A percentile compares a stretch with the other conserved stretches of the same genome.
phyloP scores from a whole-genome alignment of 2,329 filamentous ascomycete genomes.

The Epichloe glyceriae region DNA sequence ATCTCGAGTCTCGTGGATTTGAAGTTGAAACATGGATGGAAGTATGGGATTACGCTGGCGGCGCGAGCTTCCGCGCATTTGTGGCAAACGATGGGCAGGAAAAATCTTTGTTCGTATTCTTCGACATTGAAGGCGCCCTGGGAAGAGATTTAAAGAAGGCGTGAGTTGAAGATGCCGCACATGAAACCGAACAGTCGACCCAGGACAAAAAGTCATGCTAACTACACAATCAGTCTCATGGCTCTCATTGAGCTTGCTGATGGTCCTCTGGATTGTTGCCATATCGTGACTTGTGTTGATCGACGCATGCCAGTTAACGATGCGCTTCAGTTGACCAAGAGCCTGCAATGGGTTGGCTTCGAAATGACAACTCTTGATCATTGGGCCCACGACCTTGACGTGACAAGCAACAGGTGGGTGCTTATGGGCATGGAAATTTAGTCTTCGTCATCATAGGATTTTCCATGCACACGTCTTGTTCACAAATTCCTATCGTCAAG shows the following conservation, averaged over 20 bases:
- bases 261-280: slow-evolving; percentile 59
- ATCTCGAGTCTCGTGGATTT: slow-evolving; percentile 17
- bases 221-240: slow-evolving; percentile 52
- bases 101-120: slow-evolving; percentile 77
- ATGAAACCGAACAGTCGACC: neutral
- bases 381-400: slow-evolving; percentile 52
- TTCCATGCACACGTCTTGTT: neutral
- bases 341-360: slow-evolving; percentile 88
- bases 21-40: slow-evolving; percentile 55
- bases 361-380: slow-evolving; percentile 67
- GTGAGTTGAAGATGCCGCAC: slow-evolving; percentile 36
- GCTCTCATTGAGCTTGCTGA: slow-evolving; percentile 81
- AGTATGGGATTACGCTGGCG: slow-evolving; percentile 75
- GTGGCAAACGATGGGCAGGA: slow-evolving; percentile 56
- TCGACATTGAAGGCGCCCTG: slow-evolving; percentile 55
- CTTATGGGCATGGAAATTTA: slow-evolving; percentile 83
- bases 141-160: slow-evolving; percentile 74
- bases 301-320: slow-evolving; percentile 51
- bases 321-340: slow-evolving; percentile 57
- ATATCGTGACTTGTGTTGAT: slow-evolving; percentile 72
- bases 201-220: neutral
- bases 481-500: neutral
- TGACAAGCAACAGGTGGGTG: slow-evolving; percentile 67
- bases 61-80: slow-evolving; percentile 77
- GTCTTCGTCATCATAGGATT: slow-evolving; percentile 8